Evolutionary conservation across 768 basidiomycete species (phyloP), one percentile per base, ranked within the genome.

Genomic region (Boletus fagicola): DNA sequence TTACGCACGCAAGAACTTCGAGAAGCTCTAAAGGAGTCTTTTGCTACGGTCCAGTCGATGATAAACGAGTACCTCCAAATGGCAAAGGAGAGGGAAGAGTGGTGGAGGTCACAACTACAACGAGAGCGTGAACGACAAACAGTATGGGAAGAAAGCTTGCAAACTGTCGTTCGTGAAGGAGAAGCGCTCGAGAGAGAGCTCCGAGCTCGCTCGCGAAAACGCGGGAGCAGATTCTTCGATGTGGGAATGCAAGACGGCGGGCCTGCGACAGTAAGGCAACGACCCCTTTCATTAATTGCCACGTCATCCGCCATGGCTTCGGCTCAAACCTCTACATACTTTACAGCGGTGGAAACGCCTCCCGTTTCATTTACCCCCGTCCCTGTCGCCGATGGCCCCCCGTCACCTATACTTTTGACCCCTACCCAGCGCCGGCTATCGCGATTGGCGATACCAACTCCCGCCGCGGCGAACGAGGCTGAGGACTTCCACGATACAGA

Each of bases 131-230:
- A 80, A 62, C 77, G 85, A 26, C 84, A 86, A 65, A 75, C 68
- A 12, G 76, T 94, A 28, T 98, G 95, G 95, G 94, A 96, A 73
- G 88, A 93, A 74, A 95, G 90, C 69, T 72, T 98, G 66, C 84
- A 87, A 53, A 83, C 84, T 2, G 93, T 95, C 9, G 94, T 94
- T 1, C 79, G 81, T 54, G 92, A 96, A 69, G 93, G 94, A 16
- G 92, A 92, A 65, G 80, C 77, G 11, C 79, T 95, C 22, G 95
- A 98, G 75, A 75, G 75, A 56, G 92, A 96, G 72, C 77, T 98
- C 54, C 79, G 84, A 58, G 77, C 74, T 59, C 74, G 84, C 51
- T 83, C 82, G 53, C 69, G 83, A 63, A 82, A 75, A 71, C 77
- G 85, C 51, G 83, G 84, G 51, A 88, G 85, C 65, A 73, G 80